These are phyloP conservation scores for Amanita exitialis DNA, from an alignment of 768 basidiomycete genomes.

Conservation along the genomic window DNA sequence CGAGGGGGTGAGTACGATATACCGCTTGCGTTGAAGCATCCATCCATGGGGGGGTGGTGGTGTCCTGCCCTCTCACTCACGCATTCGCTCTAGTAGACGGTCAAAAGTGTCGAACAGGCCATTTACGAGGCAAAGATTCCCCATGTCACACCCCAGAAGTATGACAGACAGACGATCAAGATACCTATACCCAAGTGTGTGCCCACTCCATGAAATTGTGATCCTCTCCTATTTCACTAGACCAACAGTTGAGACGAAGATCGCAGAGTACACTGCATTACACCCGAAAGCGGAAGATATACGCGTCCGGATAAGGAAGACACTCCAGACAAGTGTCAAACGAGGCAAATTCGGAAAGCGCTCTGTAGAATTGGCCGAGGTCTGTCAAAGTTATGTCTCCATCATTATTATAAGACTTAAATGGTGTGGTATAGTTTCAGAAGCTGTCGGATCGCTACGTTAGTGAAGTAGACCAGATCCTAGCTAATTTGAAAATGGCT, in stretches of 20 bases:
- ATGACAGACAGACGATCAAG: conserved; percentile 63
- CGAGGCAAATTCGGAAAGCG: conserved; percentile 61
- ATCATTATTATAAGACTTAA: background rate
- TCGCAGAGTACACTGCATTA: conserved; percentile 41
- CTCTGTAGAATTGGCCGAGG: conserved; percentile 63
- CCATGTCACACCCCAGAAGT: conserved; percentile 59
- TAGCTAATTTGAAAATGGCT: conserved; percentile 54
- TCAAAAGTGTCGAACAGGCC: conserved; percentile 67
- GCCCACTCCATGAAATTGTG: background rate
- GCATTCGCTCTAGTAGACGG: conserved; percentile 40
- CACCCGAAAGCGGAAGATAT: conserved; percentile 65
- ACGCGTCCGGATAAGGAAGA: conserved; percentile 65
- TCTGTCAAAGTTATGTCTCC: conserved; percentile 17
- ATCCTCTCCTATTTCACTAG: conserved; percentile 23
- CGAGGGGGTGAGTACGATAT: conserved; percentile 44
- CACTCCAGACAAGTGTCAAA: conserved; percentile 58
- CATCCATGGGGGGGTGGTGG: no score
- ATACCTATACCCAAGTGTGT: conserved; percentile 71
- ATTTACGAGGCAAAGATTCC: conserved; percentile 71
- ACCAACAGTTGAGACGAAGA: conserved; percentile 67
- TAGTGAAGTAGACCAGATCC: conserved; percentile 54
- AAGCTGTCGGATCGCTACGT: conserved; percentile 56
- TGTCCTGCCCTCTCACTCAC: background rate
- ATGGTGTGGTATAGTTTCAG: conserved; percentile 46
- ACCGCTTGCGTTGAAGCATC: conserved; percentile 8